Percentiles rank a stretch among this genome's conserved stretches.
phyloP scores from a whole-genome alignment of 2,329 filamentous ascomycete species.

The Ophiosphaerella herpotricha region DNA sequence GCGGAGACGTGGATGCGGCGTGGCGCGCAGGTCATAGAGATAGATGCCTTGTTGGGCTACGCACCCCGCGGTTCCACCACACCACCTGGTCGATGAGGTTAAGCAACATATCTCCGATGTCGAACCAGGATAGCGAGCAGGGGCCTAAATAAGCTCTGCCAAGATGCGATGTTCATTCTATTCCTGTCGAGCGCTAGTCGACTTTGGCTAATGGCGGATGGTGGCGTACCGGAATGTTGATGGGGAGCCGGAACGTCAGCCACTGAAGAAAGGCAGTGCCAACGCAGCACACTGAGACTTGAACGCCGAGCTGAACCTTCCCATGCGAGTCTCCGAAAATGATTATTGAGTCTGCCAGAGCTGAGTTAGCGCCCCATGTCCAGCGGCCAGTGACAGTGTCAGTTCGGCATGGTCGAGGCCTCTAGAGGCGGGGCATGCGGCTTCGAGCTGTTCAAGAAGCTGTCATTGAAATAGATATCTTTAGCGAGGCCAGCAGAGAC shows the following conservation, averaged over 20 bases:
- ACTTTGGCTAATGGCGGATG: constrained; percentile 9
- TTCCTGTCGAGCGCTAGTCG: constrained; percentile 16
- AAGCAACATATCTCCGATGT: constrained; percentile 8
- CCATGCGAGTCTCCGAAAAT: neutral
- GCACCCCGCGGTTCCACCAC: constrained; percentile 1
- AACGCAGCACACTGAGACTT: neutral
- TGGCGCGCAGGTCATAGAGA: constrained; percentile 12
- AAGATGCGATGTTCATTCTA: constrained; percentile 15
- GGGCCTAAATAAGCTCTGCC: constrained; percentile 24
- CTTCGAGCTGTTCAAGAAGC: neutral
- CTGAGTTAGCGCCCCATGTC: neutral
- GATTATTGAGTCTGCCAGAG: constrained; percentile 1
- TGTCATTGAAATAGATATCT: neutral
- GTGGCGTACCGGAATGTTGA: constrained; percentile 27
- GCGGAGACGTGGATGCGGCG: constrained; percentile 17
- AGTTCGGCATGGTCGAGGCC: no score
- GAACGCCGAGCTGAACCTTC: neutral
- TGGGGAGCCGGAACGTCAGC: constrained; percentile 33
- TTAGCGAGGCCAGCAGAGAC: neutral
- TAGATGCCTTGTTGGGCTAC: constrained; percentile 11
- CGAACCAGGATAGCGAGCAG: constrained; percentile 11
- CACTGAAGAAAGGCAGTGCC: constrained; percentile 9
- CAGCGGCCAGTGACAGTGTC: neutral
- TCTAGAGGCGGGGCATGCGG: neutral
- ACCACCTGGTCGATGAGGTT: constrained; percentile 4